Conservation (phyloP, 805 yeast species). For the Ogataea naganishii region DNA sequence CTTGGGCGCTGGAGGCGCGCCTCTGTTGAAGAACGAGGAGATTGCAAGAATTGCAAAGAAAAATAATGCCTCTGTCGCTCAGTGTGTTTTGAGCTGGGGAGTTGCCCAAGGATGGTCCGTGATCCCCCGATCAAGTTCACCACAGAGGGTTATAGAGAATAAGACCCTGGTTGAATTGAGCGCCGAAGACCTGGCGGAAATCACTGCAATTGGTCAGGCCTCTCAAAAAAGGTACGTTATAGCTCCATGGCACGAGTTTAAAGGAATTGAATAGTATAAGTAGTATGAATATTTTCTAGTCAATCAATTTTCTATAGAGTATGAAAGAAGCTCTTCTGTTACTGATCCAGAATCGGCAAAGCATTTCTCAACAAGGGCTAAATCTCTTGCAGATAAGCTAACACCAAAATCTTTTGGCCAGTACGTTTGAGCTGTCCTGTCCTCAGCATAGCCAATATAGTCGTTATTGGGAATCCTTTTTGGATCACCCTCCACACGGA, state of each 20-base stretch:
- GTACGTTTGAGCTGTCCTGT: conserved; percentile 12
- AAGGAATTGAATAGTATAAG: no score
- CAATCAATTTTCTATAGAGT: conserved; percentile 14
- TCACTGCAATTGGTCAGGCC: conserved; percentile 6
- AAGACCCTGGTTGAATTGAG: conserved; percentile 24
- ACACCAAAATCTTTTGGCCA: conserved; percentile 15
- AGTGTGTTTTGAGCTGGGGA: conserved; percentile 36
- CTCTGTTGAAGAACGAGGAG: conserved; percentile 24
- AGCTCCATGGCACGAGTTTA: conserved; percentile 9
- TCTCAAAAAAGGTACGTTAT: conserved; percentile 4
- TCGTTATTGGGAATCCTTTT: conserved; percentile 6
- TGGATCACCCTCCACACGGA: conserved; percentile 5
- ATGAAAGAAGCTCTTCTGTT: conserved; percentile 6
- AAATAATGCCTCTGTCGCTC: conserved; percentile 40
- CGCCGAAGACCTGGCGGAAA: conserved; percentile 22
- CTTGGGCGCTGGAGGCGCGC: conserved; percentile 33
- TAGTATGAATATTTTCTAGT: no score
- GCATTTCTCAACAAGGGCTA: conserved; percentile 4
- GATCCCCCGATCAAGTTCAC: conserved; percentile 31
- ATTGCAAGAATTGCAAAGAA: conserved; percentile 39
- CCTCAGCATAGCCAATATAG: conserved; percentile 12
- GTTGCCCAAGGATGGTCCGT: conserved; percentile 22
- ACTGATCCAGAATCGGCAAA: conserved; percentile 3
- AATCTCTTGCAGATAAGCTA: conserved; percentile 7
- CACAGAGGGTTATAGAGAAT: conserved; percentile 27